Percentiles rank a stretch among this genome's conserved stretches.
Evolutionary conservation across 352 stramenopile species (phyloP).

Genomic region (Phytophthora macrochlamydospora): DNA sequence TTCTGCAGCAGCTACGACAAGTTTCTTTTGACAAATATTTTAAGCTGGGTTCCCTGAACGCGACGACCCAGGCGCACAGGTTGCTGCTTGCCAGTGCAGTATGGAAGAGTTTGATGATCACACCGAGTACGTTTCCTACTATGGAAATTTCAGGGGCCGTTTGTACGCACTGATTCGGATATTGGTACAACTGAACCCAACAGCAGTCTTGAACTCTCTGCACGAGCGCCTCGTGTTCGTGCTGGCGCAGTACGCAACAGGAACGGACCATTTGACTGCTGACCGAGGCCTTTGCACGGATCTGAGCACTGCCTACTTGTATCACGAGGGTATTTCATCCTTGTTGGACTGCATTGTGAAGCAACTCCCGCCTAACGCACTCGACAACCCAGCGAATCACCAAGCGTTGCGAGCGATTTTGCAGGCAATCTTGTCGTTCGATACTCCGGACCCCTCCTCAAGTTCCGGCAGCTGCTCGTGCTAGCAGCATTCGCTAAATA

Average conservation of each 20-base stretch:
- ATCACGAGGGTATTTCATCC: constrained; percentile 77
- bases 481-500: constrained; percentile 78
- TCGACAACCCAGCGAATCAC: constrained; percentile 49
- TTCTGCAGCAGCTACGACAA: constrained; percentile 56
- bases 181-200: constrained; percentile 62
- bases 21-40: constrained; percentile 85
- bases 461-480: constrained; percentile 76
- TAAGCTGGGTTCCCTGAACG: constrained; percentile 74
- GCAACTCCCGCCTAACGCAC: constrained; percentile 51
- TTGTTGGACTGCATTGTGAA: constrained; percentile 81
- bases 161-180: constrained; percentile 77
- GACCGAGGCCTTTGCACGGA: constrained; percentile 63
- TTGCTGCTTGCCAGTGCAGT: constrained; percentile 43
- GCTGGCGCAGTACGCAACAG: constrained; percentile 44
- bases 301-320: constrained; percentile 66
- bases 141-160: constrained; percentile 80
- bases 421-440: constrained; percentile 58
- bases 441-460: constrained; percentile 68
- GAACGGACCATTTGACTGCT: constrained; percentile 56
- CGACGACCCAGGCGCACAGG: constrained; percentile 37
- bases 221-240: constrained; percentile 67
- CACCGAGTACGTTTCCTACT: constrained; percentile 73
- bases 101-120: constrained; percentile 79
- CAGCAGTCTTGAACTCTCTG: constrained; percentile 53
- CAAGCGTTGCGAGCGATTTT: constrained; percentile 54